Evolutionary conservation across 805 yeast species (phyloP), one percentile per base, ranked within the genome.

Genomic region (Starmera pachycereana): DNA sequence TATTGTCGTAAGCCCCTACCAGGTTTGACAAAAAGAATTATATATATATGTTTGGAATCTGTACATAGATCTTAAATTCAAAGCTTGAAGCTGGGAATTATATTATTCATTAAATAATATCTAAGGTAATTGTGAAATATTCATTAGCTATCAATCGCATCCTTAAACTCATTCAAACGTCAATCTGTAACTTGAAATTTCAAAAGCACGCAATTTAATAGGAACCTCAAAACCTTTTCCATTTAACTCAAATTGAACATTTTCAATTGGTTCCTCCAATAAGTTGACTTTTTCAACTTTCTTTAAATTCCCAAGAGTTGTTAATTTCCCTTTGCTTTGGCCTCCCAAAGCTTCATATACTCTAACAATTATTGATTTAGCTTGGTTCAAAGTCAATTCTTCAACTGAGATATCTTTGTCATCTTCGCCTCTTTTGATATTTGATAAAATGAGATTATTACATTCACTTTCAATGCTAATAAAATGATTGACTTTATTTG

Each of bases 321-420:
- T 56, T 29, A 88, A 56, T 5, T 49, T 54, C 2, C 83, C 89
- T 4, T 51, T 54, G 1, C 83, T 67, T 39, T 66, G 65, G 36
- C 97, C 97, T 7, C 98, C 98, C 35, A 90, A 66, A 0, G 95
- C 65, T 55, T 90, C 98, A 60, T 88, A 90, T 1, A 87, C 71
- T 50, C 97, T 74, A 28, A 84, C 65, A 22, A 89, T 67, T 25
- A 86, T 63, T 9, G 79, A 71, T 37, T 65, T 60, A 29, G 56
- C 52, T 39, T 60, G 57, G 36, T 68, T 66, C 35, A 71, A 66
- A 9, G 79, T 74, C 34, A 71, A 57, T 28, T 60, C 58, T 38
- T 75, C 72, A 8, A 62, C 51, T 22, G 63, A 66, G 29, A 61
- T 66, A 36, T 69, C 78, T 28, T 56, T 65, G 56, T 90, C 97